These are phyloP conservation scores for Pichia rugopelliculosa DNA, from an alignment of 805 yeast species.

Conservation along the genomic window DNA sequence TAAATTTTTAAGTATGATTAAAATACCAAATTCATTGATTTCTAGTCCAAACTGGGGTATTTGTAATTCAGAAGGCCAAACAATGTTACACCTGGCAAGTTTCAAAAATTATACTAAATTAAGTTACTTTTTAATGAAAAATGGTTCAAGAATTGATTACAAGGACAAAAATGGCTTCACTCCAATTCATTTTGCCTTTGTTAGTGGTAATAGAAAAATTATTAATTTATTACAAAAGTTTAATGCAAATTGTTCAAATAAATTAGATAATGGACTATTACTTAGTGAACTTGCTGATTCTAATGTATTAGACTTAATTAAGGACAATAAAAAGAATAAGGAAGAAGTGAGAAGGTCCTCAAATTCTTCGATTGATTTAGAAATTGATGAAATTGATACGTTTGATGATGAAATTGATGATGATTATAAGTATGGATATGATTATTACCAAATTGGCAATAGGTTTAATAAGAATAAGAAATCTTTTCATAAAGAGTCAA, in stretches of 20 bases:
- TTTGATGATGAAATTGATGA: neutral
- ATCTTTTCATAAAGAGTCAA: neutral
- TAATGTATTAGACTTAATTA: slow-evolving; percentile 30
- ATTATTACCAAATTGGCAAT: neutral
- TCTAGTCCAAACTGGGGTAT: slow-evolving; percentile 68
- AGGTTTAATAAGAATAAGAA: neutral
- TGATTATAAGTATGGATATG: neutral
- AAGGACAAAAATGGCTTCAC: slow-evolving; percentile 78
- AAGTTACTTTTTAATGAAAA: slow-evolving; percentile 54
- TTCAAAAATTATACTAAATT: slow-evolving; percentile 62
- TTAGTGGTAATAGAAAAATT: slow-evolving; percentile 63
- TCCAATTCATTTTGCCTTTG: slow-evolving; percentile 80
- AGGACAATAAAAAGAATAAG: too few relatives aligned
- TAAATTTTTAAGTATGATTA: slow-evolving; percentile 49
- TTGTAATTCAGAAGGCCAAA: slow-evolving; percentile 78
- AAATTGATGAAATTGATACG: slow-evolving; percentile 1
- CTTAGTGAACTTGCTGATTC: slow-evolving; percentile 36
- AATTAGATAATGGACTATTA: slow-evolving; percentile 43
- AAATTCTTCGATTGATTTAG: slow-evolving; percentile 3
- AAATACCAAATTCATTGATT: slow-evolving; percentile 56
- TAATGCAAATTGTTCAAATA: slow-evolving; percentile 50
- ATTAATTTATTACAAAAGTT: slow-evolving; percentile 56
- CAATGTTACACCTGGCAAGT: slow-evolving; percentile 80
- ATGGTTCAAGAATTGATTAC: slow-evolving; percentile 57
- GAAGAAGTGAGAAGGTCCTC: slow-evolving; percentile 7